Base-by-base conservation (phyloP, 208 protist species). In the Crithidia mellificae region DNA sequence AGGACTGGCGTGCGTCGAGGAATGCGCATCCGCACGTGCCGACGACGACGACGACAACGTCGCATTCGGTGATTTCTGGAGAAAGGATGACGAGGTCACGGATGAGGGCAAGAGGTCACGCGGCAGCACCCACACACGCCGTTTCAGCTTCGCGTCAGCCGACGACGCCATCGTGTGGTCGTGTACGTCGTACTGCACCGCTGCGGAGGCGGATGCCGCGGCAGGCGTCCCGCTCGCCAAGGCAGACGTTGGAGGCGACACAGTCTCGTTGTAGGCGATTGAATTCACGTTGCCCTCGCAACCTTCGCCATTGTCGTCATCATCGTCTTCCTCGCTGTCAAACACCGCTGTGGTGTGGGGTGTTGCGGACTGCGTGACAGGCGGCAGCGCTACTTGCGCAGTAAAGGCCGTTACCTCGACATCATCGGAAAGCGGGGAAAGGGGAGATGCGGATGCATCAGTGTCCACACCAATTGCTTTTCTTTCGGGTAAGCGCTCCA, bases 71-170 rank as follows among this genome's bases (percentile, higher is more conserved):
- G 41, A 27, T 12, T 41, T 6, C 36, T 6, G 43, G 43, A 9
- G 43, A 17, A 49, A 27, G 46, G 46, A 46, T 17, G 41, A n/a
- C 41, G 46, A 20, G 34, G 34, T 11, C 34, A 38, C 14, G 17
- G 46, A 22, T n/a, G 54, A 17, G 9, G 57, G 58, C 27, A 73
- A 17, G 12, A 47, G 29, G 0, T 19, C 41, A 46, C 58, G 58
- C 29, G 68, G 68, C 58, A 73, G 43, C 34, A 73, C 43, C 68
- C 68, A 73, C 29, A 73, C 17, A 7, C 68, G 68, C 39, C 11
- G 14, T 25, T 32, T 57, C 34, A 34, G 34, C 12, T 32, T 27
- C 0, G 62, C 32, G 17, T 19, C 2, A 5, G 25, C 0, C 43
- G 55, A 36, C 9, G 65, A 34, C 0, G 63, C 63, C 15, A 24